Percentiles rank a stretch among this genome's conserved stretches.
These are phyloP conservation scores for Melaleuca alternifolia DNA, from an alignment of 345 rosid species.

Conservation along the genomic window DNA sequence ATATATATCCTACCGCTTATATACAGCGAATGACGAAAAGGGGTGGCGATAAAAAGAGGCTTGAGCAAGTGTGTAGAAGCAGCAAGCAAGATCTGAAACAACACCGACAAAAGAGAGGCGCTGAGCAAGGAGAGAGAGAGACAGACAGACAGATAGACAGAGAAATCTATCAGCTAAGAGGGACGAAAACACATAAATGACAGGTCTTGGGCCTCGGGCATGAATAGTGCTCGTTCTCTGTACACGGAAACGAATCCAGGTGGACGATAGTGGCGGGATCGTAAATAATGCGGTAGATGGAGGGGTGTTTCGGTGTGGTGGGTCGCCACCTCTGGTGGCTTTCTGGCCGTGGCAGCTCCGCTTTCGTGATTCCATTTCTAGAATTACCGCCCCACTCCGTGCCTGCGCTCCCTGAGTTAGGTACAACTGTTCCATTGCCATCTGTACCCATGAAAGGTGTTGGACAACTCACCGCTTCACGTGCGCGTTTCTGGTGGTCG, in stretches of 20 bases:
- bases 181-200: background rate
- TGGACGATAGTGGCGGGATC: background rate
- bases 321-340: background rate
- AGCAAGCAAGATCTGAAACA: background rate
- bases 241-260: background rate
- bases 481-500: background rate
- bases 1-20: background rate
- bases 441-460: background rate
- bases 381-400: background rate
- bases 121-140: background rate
- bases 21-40: background rate
- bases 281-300: background rate
- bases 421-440: constrained; percentile 5
- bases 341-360: background rate
- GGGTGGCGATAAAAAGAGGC: background rate
- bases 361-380: background rate
- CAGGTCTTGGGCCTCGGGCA: background rate
- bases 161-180: background rate
- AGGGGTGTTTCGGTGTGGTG: background rate
- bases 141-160: background rate
- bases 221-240: background rate
- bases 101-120: background rate
- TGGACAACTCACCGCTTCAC: constrained; percentile 1
- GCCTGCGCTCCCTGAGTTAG: background rate
- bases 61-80: background rate